Conservation (phyloP, 441 rosid genomes). For the Adansonia gregorii region DNA sequence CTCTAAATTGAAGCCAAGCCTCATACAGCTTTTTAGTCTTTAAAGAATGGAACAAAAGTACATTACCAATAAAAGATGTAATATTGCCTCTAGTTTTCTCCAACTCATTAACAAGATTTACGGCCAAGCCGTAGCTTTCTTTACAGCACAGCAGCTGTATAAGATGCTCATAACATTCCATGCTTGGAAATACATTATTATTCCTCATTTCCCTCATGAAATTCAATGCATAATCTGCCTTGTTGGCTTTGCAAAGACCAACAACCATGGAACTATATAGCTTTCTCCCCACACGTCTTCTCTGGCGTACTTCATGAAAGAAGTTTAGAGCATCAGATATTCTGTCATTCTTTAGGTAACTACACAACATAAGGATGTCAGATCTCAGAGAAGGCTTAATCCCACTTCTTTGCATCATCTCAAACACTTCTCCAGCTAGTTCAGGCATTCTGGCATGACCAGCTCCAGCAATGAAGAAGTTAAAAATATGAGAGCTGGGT, state of each 20-base stretch:
- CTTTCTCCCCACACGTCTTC: conserved; percentile 39
- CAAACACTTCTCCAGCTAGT: conserved; percentile 64
- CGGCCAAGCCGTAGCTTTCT: conserved; percentile 45
- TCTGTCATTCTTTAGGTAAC: conserved; percentile 61
- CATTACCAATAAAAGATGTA: conserved; percentile 75
- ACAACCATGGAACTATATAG: conserved; percentile 51
- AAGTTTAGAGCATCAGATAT: conserved; percentile 64
- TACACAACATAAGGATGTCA: conserved; percentile 54
- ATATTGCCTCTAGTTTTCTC: conserved; percentile 49
- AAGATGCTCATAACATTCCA: conserved; percentile 60
- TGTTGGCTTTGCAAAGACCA: conserved; percentile 61
- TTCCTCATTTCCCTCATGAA: conserved; percentile 51
- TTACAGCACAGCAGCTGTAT: conserved; percentile 47
- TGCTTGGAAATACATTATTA: conserved; percentile 50
- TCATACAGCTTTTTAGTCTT: conserved; percentile 50
- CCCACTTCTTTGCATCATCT: conserved; percentile 62
- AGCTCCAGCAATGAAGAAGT: conserved; percentile 75
- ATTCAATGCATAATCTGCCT: conserved; percentile 49
- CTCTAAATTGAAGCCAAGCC: conserved; percentile 59
- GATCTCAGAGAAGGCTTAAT: conserved; percentile 46
- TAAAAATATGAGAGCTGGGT: conserved; percentile 40
- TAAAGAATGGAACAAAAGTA: conserved; percentile 60
- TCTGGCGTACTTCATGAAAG: conserved; percentile 44
- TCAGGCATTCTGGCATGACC: conserved; percentile 69
- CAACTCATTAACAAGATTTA: conserved; percentile 55